Percentiles rank a stretch among this genome's conserved stretches.
Evolutionary conservation across 176 grass and related monocot genomes (phyloP).

Genomic region (Musa schizocarpa): DNA sequence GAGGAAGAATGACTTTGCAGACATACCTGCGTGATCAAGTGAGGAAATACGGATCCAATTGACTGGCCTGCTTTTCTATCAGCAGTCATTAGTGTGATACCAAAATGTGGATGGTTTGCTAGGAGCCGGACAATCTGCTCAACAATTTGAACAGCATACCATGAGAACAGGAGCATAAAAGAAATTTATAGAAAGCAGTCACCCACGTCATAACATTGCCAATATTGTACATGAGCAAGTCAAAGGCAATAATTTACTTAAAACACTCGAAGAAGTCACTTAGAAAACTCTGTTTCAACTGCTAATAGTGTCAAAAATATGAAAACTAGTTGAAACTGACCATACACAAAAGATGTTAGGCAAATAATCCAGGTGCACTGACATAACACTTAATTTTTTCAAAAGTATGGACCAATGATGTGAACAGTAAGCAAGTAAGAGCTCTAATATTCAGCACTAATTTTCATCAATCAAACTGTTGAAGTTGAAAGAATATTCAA

Average conservation of each 20-base stretch:
- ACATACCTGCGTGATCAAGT: slow-evolving; percentile 68
- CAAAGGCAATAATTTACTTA: background rate
- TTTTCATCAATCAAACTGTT: background rate
- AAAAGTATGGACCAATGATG: background rate
- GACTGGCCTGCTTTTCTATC: slow-evolving; percentile 89
- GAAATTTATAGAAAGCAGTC: background rate
- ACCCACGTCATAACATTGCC: background rate
- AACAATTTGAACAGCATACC: slow-evolving; percentile 7
- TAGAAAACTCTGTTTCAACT: background rate
- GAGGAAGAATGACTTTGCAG: slow-evolving; percentile 14
- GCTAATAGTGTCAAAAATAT: background rate
- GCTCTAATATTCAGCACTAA: background rate
- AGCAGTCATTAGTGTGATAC: slow-evolving; percentile 76
- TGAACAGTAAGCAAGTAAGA: background rate
- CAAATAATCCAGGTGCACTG: background rate
- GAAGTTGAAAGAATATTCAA: background rate
- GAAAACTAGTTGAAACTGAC: background rate
- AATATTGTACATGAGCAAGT: background rate
- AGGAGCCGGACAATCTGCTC: slow-evolving; percentile 76
- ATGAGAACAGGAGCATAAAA: background rate
- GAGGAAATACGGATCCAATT: slow-evolving; percentile 87
- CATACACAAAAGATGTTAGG: background rate
- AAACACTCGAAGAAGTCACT: background rate
- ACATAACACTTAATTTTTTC: background rate
- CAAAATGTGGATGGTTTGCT: slow-evolving; percentile 69